These are phyloP conservation scores for Staphylotrichum tortipilum DNA, from an alignment of 495 filamentous ascomycete genomes.

Conservation along the genomic window DNA sequence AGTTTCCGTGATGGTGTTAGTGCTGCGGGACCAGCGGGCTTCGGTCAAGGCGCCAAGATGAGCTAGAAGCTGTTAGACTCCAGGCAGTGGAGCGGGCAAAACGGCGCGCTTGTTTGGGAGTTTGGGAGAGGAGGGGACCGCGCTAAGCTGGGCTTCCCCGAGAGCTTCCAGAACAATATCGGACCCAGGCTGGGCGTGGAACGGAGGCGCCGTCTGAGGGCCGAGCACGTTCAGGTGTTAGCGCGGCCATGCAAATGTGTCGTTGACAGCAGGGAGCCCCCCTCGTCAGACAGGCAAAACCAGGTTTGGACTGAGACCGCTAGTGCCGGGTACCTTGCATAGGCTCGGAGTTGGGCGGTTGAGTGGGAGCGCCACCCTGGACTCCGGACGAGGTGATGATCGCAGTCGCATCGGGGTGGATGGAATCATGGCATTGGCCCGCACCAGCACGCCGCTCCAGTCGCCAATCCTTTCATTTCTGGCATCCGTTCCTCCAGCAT, in stretches of 20 bases:
- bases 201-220: conserved; percentile 1
- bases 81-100: too few species aligned
- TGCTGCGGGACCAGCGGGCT: too few species aligned
- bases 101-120: not conserved
- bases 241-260: conserved; percentile 6
- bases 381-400: conserved; percentile 14
- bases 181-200: conserved; percentile 5
- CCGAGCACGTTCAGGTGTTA: not conserved
- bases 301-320: conserved; percentile 11
- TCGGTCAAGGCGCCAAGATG: too few species aligned
- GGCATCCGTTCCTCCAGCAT: conserved; percentile 11
- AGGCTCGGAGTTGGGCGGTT: not conserved
- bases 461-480: conserved; percentile 20
- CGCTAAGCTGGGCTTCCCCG: conserved; percentile 1
- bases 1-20: too few species aligned
- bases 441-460: not conserved
- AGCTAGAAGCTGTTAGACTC: too few species aligned
- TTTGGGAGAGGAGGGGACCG: not conserved
- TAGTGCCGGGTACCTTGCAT: conserved; percentile 29
- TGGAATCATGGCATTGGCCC: conserved; percentile 17
- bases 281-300: conserved; percentile 3
- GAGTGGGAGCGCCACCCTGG: not conserved
- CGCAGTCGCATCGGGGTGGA: conserved; percentile 6
- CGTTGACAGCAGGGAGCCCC: not conserved
- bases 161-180: conserved; percentile 21